Conservation (phyloP, 352 stramenopile genomes). For the Plasmopara viticola region DNA sequence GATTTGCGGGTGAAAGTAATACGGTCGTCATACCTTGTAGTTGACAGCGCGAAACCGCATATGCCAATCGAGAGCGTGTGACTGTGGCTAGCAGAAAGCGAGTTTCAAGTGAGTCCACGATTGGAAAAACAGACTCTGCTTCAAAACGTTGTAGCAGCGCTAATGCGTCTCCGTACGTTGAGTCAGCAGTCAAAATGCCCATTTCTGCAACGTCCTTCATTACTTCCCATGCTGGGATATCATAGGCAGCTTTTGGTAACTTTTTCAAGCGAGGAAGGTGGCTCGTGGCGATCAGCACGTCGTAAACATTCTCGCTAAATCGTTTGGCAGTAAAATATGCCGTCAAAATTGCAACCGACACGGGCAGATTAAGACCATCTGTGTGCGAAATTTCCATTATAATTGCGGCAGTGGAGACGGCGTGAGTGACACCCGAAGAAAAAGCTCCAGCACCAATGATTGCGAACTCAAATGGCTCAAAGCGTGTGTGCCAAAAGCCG, state of each 20-base stretch:
- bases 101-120: slow-evolving; percentile 62
- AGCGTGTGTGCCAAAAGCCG: slow-evolving; percentile 50
- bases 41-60: slow-evolving; percentile 55
- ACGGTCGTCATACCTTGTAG: slow-evolving; percentile 12
- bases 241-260: slow-evolving; percentile 77
- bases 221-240: slow-evolving; percentile 79
- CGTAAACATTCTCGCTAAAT: slow-evolving; percentile 90
- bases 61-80: slow-evolving; percentile 42
- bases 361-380: slow-evolving; percentile 76
- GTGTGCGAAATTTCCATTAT: slow-evolving; percentile 91
- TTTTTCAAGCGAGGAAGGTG: slow-evolving; percentile 71
- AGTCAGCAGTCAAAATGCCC: slow-evolving; percentile 56
- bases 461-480: slow-evolving; percentile 89
- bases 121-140: slow-evolving; percentile 60
- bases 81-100: slow-evolving; percentile 65
- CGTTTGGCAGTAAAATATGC: slow-evolving; percentile 87
- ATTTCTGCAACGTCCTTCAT: slow-evolving; percentile 75
- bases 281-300: slow-evolving; percentile 83
- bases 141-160: slow-evolving; percentile 39
- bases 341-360: slow-evolving; percentile 84
- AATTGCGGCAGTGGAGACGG: slow-evolving; percentile 90
- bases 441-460: slow-evolving; percentile 90
- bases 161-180: slow-evolving; percentile 56
- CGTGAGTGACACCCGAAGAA: slow-evolving; percentile 87
- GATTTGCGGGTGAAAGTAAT: slow-evolving; percentile 10